phyloP scores from a whole-genome alignment of 2,329 filamentous ascomycete genomes.

The Leptographium lundbergii region DNA sequence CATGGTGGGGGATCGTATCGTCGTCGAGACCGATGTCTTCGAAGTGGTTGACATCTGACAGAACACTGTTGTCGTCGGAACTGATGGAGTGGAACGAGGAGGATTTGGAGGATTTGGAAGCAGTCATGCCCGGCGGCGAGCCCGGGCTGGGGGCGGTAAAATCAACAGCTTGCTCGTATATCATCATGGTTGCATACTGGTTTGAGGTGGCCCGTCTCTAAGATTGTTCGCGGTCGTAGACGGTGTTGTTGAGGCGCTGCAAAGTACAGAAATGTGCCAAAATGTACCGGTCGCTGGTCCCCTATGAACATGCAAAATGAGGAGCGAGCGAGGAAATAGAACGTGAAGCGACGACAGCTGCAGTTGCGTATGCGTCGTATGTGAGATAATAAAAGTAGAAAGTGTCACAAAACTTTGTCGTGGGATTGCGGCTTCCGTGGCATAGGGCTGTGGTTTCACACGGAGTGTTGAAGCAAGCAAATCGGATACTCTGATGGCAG shows the following conservation, averaged over 20 bases:
- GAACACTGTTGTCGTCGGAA: slow-evolving; percentile 57
- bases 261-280: background rate
- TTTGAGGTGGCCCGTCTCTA: background rate
- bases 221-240: background rate
- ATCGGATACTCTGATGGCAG: background rate
- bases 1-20: slow-evolving; percentile 22
- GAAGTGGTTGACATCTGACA: slow-evolving; percentile 69
- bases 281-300: background rate
- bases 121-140: slow-evolving; percentile 66
- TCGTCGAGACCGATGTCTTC: slow-evolving; percentile 86
- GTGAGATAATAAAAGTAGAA: background rate
- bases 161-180: slow-evolving; percentile 25
- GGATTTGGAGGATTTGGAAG: slow-evolving; percentile 81
- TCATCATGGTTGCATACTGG: slow-evolving; percentile 23
- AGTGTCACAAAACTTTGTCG: background rate
- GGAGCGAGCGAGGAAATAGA: background rate
- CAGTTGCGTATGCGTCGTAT: background rate
- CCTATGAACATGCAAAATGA: background rate
- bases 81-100: slow-evolving; percentile 75
- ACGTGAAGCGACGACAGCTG: background rate
- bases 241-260: background rate
- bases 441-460: background rate
- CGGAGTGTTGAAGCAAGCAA: too few relatives aligned
- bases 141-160: slow-evolving; percentile 36
- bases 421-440: background rate